Percentiles rank a stretch among this genome's conserved stretches.
phyloP scores from a whole-genome alignment of 2,329 filamentous ascomycete species.

The Thelonectria blattea region DNA sequence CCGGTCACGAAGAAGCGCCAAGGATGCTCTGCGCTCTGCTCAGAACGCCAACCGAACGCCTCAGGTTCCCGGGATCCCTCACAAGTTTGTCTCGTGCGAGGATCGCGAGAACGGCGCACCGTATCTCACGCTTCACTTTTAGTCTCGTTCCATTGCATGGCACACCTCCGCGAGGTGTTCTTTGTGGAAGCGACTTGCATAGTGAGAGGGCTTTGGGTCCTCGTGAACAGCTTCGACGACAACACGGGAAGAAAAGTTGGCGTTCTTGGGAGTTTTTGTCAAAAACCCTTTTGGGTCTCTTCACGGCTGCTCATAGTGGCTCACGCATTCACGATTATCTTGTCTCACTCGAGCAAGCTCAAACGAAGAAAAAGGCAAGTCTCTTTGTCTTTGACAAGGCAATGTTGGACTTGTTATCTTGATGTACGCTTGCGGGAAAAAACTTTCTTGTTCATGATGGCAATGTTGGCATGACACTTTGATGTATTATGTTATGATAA shows the following conservation, averaged over 20 bases:
- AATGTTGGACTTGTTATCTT: constrained; percentile 25
- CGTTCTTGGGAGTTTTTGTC: constrained; percentile 6
- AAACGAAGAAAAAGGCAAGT: constrained; percentile 3
- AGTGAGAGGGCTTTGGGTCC: constrained; percentile 8
- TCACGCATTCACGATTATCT: constrained; percentile 29
- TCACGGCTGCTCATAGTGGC: constrained; percentile 23
- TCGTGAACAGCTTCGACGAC: constrained; percentile 20
- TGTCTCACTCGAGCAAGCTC: constrained; percentile 21
- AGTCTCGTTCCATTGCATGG: constrained; percentile 9
- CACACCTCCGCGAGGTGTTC: neutral
- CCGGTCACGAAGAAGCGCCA: constrained; percentile 33
- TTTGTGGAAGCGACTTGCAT: neutral
- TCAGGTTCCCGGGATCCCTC: constrained; percentile 52
- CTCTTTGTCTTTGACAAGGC: constrained; percentile 17
- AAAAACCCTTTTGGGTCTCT: constrained; percentile 5
- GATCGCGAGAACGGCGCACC: constrained; percentile 44
- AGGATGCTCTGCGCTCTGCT: constrained; percentile 47
- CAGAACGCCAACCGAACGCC: constrained; percentile 56
- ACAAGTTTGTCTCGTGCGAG: constrained; percentile 46
- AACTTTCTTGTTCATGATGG: constrained; percentile 29
- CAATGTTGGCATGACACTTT: constrained; percentile 32
- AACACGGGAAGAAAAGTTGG: constrained; percentile 9
- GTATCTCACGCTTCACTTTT: constrained; percentile 40
- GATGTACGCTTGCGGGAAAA: constrained; percentile 27
- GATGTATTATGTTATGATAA: constrained; percentile 20